Evolutionary conservation across 202 grass and related monocot species (phyloP).

Genomic region (Saccharum hybrid): DNA sequence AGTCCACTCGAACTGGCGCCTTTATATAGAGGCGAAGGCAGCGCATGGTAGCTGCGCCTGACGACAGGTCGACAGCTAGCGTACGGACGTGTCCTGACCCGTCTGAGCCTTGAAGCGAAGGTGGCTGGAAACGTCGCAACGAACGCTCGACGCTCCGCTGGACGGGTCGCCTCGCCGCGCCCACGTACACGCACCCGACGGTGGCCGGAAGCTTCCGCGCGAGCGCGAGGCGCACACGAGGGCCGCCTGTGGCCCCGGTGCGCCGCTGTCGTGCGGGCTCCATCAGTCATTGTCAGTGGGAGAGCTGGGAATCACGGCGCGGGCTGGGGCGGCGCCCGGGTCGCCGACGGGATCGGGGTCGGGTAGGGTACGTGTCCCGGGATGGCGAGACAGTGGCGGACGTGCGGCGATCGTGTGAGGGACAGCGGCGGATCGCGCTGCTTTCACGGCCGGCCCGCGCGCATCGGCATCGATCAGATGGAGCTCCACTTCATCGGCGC

Average conservation of each 20-base stretch:
- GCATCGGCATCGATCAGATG: not conserved
- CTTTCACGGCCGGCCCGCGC: not conserved
- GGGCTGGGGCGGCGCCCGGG: no score
- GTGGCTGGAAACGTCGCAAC: slow-evolving; percentile 30
- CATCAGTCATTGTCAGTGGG: not conserved
- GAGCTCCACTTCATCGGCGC: no score
- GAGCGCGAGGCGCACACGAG: not conserved
- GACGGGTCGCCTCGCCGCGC: not conserved
- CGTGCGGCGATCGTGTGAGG: slow-evolving; percentile 17
- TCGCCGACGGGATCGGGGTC: slow-evolving; percentile 26
- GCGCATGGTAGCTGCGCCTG: not conserved
- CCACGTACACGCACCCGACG: not conserved
- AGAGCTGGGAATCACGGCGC: not conserved
- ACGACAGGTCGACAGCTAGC: not conserved
- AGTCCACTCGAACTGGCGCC: slow-evolving; percentile 6
- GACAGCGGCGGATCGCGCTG: no score
- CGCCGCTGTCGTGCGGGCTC: not conserved
- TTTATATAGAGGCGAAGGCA: slow-evolving; percentile 21
- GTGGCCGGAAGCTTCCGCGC: slow-evolving; percentile 17
- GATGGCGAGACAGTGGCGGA: slow-evolving; percentile 33
- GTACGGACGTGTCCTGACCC: slow-evolving; percentile 41
- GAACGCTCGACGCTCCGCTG: not conserved
- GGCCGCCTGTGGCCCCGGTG: not conserved
- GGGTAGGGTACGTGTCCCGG: not conserved
- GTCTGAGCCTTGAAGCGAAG: slow-evolving; percentile 21